phyloP scores from a whole-genome alignment of 2,329 filamentous ascomycete species.

The Colletotrichum cereale region DNA sequence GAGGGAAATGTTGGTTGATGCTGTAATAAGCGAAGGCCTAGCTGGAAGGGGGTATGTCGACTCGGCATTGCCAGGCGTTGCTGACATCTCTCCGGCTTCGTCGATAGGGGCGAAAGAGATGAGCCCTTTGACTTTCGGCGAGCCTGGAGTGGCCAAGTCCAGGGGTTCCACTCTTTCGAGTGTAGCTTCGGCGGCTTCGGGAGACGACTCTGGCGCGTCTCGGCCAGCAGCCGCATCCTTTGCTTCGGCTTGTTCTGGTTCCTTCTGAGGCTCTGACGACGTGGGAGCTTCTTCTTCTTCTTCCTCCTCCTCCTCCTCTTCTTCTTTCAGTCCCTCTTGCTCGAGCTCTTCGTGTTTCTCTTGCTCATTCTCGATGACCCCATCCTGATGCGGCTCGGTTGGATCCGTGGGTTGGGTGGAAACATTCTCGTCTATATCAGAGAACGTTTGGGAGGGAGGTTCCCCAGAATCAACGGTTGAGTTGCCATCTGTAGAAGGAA shows the following conservation, averaged over 20 bases:
- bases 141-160: slow-evolving; percentile 60
- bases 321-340: neutral
- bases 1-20: slow-evolving; percentile 46
- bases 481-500: slow-evolving; percentile 76
- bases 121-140: slow-evolving; percentile 46
- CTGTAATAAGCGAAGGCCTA: slow-evolving; percentile 25
- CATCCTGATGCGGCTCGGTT: slow-evolving; percentile 50
- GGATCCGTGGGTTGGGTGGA: slow-evolving; percentile 57
- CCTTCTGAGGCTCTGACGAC: slow-evolving; percentile 12
- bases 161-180: slow-evolving; percentile 63
- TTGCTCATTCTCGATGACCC: slow-evolving; percentile 43
- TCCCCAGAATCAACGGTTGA: slow-evolving; percentile 67
- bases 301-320: neutral
- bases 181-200: slow-evolving; percentile 51
- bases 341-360: slow-evolving; percentile 3
- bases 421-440: slow-evolving; percentile 60
- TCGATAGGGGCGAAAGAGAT: slow-evolving; percentile 27
- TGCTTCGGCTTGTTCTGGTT: neutral
- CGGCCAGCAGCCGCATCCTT: slow-evolving; percentile 7
- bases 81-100: slow-evolving; percentile 12
- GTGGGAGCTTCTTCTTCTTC: slow-evolving; percentile 2
- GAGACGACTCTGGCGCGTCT: slow-evolving; percentile 42
- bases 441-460: slow-evolving; percentile 58
- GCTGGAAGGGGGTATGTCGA: slow-evolving; percentile 3
- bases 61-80: neutral